Conservation (phyloP, 2,329 filamentous ascomycete genomes). For the Cercospora janseana region DNA sequence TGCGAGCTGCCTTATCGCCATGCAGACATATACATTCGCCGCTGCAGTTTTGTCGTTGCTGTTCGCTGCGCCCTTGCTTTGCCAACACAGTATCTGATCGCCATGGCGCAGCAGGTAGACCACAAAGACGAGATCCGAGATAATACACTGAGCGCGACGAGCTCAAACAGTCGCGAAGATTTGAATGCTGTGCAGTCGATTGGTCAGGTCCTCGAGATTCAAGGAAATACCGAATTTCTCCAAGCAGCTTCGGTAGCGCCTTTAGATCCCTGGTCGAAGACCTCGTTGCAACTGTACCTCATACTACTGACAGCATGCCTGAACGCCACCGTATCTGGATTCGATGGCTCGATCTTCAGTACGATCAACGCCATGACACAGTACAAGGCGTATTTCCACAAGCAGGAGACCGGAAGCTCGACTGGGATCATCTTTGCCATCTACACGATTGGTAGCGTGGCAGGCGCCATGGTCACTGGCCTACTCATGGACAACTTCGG, state of each 20-base stretch:
- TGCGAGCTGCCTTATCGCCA: too few relatives aligned
- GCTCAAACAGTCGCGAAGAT: too few relatives aligned
- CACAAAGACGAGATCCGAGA: too few relatives aligned
- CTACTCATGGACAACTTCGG: slow-evolving; percentile 35
- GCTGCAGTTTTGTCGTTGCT: too few relatives aligned
- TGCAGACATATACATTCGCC: too few relatives aligned
- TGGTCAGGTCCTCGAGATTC: slow-evolving; percentile 16
- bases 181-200: slow-evolving; percentile 1
- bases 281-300: slow-evolving; percentile 14
- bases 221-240: slow-evolving; percentile 17
- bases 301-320: slow-evolving; percentile 17
- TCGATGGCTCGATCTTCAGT: slow-evolving; percentile 16
- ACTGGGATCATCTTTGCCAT: slow-evolving; percentile 53
- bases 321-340: slow-evolving; percentile 15
- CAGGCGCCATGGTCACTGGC: slow-evolving; percentile 46
- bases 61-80: too few relatives aligned
- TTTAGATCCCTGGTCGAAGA: slow-evolving; percentile 14
- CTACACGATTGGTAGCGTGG: slow-evolving; percentile 50
- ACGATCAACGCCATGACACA: slow-evolving; percentile 20
- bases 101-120: too few relatives aligned
- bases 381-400: slow-evolving; percentile 17
- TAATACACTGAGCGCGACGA: too few relatives aligned
- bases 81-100: too few relatives aligned
- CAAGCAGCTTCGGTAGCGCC: slow-evolving; percentile 13
- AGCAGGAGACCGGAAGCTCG: slow-evolving; percentile 15